These are phyloP conservation scores for Sporothrix pallida DNA, from an alignment of 2,329 filamentous ascomycete genomes.

Conservation along the genomic window DNA sequence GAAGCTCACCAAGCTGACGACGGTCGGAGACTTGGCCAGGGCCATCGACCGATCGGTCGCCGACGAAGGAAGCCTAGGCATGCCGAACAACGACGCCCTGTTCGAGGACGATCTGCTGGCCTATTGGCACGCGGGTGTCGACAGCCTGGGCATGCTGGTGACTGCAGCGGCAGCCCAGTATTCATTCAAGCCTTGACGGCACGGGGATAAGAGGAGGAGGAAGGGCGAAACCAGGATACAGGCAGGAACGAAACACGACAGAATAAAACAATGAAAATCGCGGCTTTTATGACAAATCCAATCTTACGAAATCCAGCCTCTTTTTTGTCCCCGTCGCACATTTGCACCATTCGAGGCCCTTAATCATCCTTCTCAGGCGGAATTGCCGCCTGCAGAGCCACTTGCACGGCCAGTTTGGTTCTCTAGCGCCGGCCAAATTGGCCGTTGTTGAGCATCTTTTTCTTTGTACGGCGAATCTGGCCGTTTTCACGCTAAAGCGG, in stretches of 20 bases:
- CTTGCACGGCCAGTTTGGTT: conserved; percentile 3
- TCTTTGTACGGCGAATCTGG: background rate
- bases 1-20: background rate
- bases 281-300: conserved; percentile 16
- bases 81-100: conserved; percentile 20
- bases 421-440: conserved; percentile 15
- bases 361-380: background rate
- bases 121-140: conserved; percentile 35
- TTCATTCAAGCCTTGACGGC: background rate
- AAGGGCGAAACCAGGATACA: background rate
- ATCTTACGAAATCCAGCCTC: background rate
- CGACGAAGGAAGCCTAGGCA: background rate
- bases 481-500: background rate
- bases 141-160: conserved; percentile 35
- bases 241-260: background rate
- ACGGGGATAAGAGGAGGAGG: background rate
- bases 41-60: conserved; percentile 11
- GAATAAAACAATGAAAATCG: background rate
- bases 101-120: conserved; percentile 30
- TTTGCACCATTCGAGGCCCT: background rate
- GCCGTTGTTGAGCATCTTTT: background rate
- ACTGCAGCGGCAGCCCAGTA: conserved; percentile 28
- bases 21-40: conserved; percentile 2
- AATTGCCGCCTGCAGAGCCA: background rate
- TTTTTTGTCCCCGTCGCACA: too few species aligned